These are phyloP conservation scores for Mycena rebaudengoi DNA, from an alignment of 768 basidiomycete genomes.

Conservation along the genomic window DNA sequence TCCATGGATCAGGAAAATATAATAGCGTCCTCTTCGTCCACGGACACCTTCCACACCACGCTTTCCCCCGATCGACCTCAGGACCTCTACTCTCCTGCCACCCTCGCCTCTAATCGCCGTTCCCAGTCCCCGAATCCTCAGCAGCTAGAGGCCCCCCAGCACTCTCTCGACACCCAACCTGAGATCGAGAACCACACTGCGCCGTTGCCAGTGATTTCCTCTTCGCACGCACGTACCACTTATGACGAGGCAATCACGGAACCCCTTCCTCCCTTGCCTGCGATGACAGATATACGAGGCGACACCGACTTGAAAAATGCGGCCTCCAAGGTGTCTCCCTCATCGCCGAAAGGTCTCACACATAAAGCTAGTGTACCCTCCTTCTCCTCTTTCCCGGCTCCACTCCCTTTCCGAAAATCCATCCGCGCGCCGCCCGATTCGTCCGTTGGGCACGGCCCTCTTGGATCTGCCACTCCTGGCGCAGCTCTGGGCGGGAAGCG, in stretches of 20 bases:
- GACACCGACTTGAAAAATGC: constrained; percentile 29
- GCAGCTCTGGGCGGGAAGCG: constrained; percentile 62
- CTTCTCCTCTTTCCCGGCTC: constrained; percentile 74
- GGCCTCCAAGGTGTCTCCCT: background rate
- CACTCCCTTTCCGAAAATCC: constrained; percentile 76
- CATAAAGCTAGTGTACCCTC: constrained; percentile 52
- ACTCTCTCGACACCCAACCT: background rate
- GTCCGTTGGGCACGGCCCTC: constrained; percentile 37
- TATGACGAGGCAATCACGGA: constrained; percentile 8
- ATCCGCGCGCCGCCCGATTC: constrained; percentile 60
- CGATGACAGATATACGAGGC: background rate
- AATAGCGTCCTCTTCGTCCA: constrained; percentile 40
- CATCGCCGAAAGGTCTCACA: constrained; percentile 30
- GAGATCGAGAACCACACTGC: background rate
- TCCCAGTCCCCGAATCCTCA: background rate
- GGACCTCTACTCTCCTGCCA: background rate
- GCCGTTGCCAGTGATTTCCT: constrained; percentile 19
- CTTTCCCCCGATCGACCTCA: constrained; percentile 43
- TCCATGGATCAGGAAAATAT: constrained; percentile 15
- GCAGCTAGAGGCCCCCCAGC: background rate
- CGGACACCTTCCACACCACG: constrained; percentile 46
- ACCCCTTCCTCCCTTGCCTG: constrained; percentile 10
- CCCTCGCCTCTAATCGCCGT: constrained; percentile 1
- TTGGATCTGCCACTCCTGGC: constrained; percentile 52
- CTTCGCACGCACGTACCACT: constrained; percentile 9